A percentile compares a stretch with the other conserved stretches of the same genome.
phyloP scores from a whole-genome alignment of 768 basidiomycete genomes.

The Tephrocybe sp. region DNA sequence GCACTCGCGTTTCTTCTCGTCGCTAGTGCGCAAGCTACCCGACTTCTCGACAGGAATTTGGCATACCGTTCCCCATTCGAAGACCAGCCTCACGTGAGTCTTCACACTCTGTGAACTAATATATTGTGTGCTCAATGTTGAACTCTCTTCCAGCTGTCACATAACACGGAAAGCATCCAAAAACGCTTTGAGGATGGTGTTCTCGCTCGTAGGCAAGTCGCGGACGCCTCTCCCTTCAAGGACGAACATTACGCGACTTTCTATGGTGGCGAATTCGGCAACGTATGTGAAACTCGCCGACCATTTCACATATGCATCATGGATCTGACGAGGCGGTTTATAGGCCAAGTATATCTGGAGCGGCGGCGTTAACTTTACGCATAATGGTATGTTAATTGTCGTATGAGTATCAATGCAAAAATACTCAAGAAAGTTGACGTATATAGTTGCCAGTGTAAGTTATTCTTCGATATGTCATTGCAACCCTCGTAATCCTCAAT shows the following conservation, averaged over 20 bases:
- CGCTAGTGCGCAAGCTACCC: background rate
- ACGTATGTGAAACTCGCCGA: background rate
- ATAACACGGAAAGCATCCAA: background rate
- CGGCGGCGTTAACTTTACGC: conserved; percentile 7
- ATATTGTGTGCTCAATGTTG: background rate
- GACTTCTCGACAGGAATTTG: background rate
- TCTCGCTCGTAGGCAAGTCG: conserved; percentile 4
- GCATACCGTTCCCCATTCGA: background rate
- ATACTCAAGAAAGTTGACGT: too few species aligned
- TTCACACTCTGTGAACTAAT: background rate
- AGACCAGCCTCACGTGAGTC: background rate
- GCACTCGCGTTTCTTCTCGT: background rate
- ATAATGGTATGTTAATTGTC: conserved; percentile 1
- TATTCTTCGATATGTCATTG: too few species aligned
- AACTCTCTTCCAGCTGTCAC: conserved; percentile 4
- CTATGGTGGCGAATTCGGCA: conserved; percentile 9
- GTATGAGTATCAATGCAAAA: too few species aligned
- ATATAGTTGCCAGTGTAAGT: background rate
- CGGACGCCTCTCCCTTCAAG: conserved; percentile 7
- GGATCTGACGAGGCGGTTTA: background rate
- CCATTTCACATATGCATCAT: background rate
- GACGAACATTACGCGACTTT: conserved; percentile 14
- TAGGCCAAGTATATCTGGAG: conserved; percentile 5
- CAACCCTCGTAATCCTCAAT: background rate
- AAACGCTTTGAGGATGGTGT: conserved; percentile 2